Evolutionary conservation across 2,329 filamentous ascomycete genomes (phyloP).

Genomic region (Penicillium occitanis): DNA sequence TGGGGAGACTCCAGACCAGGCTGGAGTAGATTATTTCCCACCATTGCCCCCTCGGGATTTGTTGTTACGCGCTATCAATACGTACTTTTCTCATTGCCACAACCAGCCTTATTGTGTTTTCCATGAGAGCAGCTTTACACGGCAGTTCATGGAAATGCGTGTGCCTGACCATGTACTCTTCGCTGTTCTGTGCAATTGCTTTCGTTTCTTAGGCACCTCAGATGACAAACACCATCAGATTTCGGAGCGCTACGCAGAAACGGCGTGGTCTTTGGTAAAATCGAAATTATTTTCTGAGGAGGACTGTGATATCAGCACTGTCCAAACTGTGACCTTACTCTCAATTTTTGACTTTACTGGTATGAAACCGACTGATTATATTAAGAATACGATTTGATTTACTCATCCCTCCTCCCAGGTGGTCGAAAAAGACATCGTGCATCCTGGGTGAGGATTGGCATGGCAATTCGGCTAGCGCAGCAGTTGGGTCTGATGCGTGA

Average conservation of each 20-base stretch:
- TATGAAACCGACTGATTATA: not conserved
- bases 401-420: not conserved
- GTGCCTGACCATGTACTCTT: not conserved
- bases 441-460: not conserved
- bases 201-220: not conserved
- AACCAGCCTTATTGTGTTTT: not conserved
- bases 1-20: too few species aligned
- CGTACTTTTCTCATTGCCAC: not conserved
- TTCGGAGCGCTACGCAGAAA: not conserved
- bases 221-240: not conserved
- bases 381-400: too few species aligned
- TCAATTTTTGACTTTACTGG: not conserved
- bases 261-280: not conserved
- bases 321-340: not conserved
- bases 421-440: not conserved
- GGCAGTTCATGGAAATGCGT: not conserved
- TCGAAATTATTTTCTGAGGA: not conserved
- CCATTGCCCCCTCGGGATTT: too few species aligned
- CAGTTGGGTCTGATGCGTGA: not conserved
- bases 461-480: not conserved
- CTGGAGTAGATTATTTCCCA: too few species aligned
- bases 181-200: not conserved
- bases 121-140: not conserved
- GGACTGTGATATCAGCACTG: not conserved
- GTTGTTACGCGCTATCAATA: not conserved